A percentile compares a stretch with the other conserved stretches of the same genome.
Conservation (phyloP, 169 alveolate genomes). For the Toxoplasma gondii region DNA sequence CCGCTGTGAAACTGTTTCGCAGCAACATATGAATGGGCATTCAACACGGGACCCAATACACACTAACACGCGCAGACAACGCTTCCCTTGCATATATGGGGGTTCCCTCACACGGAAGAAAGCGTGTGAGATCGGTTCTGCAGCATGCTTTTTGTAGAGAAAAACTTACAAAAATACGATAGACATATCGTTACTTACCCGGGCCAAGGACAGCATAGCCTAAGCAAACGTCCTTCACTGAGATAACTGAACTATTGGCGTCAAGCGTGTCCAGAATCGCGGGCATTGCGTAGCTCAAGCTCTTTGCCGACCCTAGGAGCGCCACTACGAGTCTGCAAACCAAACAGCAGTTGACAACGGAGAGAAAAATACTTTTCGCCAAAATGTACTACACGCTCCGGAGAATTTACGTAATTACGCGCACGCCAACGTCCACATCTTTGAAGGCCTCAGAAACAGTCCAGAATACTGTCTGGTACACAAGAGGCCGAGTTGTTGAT, state of each 20-base stretch:
- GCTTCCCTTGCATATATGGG: background rate
- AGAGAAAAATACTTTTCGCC: background rate
- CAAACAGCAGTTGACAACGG: background rate
- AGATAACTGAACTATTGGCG: background rate
- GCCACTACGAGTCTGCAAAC: constrained; percentile 31
- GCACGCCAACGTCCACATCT: too few species aligned
- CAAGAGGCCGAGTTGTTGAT: too few species aligned
- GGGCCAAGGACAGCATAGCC: constrained; percentile 8
- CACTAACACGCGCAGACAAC: too few species aligned
- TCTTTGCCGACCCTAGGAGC: constrained; percentile 29
- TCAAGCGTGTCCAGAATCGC: constrained; percentile 43
- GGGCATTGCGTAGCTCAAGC: constrained; percentile 45
- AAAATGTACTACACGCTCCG: too few species aligned
- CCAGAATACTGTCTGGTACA: too few species aligned
- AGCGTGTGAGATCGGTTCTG: background rate
- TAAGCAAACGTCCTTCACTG: background rate
- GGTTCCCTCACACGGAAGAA: background rate
- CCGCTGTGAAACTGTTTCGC: background rate
- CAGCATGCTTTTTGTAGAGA: background rate
- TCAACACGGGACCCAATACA: background rate
- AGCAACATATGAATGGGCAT: background rate
- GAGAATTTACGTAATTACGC: too few species aligned
- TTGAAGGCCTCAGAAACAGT: too few species aligned
- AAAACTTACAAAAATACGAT: background rate
- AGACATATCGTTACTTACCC: background rate